Conservation (phyloP, 257 asterid genomes). For the Rehmannia glutinosa region DNA sequence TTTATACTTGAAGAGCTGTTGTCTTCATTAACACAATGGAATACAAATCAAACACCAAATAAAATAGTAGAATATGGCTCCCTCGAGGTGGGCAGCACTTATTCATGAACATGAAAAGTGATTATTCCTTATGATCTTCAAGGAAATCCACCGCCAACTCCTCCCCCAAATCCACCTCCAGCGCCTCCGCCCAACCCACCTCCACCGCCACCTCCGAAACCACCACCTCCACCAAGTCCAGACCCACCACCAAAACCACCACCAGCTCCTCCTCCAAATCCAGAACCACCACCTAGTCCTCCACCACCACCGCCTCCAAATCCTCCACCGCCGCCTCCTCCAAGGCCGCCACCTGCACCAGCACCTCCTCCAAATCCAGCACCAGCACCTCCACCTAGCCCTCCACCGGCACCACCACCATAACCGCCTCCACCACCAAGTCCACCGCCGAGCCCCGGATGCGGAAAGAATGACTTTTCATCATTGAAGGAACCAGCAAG, state of each 20-base stretch:
- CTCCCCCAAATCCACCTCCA: slow-evolving; percentile 19
- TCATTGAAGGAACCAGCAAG: slow-evolving; percentile 15
- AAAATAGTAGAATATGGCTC: too few relatives aligned
- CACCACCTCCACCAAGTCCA: slow-evolving; percentile 18
- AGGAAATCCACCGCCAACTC: slow-evolving; percentile 19
- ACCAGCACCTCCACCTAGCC: slow-evolving; percentile 18
- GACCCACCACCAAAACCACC: slow-evolving; percentile 16
- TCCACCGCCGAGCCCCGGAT: slow-evolving; percentile 9
- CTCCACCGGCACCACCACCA: slow-evolving; percentile 15
- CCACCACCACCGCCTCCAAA: slow-evolving; percentile 12
- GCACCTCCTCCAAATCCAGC: slow-evolving; percentile 16
- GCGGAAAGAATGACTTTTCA: slow-evolving; percentile 15
- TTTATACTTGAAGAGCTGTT: too few relatives aligned
- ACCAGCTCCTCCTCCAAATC: slow-evolving; percentile 13
- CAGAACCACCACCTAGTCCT: too few relatives aligned
- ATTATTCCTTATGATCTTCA: too few relatives aligned
- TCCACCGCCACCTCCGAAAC: slow-evolving; percentile 26
- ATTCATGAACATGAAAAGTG: too few relatives aligned
- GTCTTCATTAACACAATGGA: too few relatives aligned
- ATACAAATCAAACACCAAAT: too few relatives aligned
- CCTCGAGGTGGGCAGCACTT: too few relatives aligned
- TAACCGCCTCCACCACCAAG: slow-evolving; percentile 17
- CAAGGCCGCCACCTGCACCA: neutral
- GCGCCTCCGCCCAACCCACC: slow-evolving; percentile 26
- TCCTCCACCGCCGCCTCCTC: slow-evolving; percentile 14